phyloP scores from a whole-genome alignment of 352 stramenopile species.

The Pythium volutum region DNA sequence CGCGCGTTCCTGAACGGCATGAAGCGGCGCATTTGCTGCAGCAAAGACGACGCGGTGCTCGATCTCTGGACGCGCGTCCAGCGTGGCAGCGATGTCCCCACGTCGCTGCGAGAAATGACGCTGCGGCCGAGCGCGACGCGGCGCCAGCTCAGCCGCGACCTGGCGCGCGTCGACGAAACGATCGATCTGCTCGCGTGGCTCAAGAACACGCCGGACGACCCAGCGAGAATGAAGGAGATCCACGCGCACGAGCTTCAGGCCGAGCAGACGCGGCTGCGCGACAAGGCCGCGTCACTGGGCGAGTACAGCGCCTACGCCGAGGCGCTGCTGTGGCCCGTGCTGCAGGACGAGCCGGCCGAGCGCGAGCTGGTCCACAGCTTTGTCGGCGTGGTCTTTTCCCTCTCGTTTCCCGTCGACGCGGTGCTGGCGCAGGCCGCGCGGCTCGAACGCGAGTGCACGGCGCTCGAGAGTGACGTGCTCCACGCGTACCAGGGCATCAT shows the following conservation, averaged over 20 bases:
- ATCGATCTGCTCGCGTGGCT: slow-evolving; percentile 29
- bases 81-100: not conserved
- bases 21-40: slow-evolving; percentile 33
- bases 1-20: slow-evolving; percentile 63
- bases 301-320: slow-evolving; percentile 50
- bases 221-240: slow-evolving; percentile 9
- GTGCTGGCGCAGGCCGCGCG: slow-evolving; percentile 33
- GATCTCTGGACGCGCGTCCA: slow-evolving; percentile 21
- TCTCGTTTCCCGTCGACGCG: slow-evolving; percentile 36
- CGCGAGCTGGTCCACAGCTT: slow-evolving; percentile 48
- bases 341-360: slow-evolving; percentile 49
- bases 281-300: slow-evolving; percentile 23
- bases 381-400: slow-evolving; percentile 53
- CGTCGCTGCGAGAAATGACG: not conserved
- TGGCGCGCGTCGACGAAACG: slow-evolving; percentile 23
- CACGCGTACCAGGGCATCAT: slow-evolving; percentile 31
- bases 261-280: not conserved
- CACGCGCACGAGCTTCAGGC: slow-evolving; percentile 17
- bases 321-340: slow-evolving; percentile 42
- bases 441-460: slow-evolving; percentile 39
- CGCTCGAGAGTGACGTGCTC: slow-evolving; percentile 37
- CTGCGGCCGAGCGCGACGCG: slow-evolving; percentile 22
- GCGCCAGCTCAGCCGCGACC: slow-evolving; percentile 24
- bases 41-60: slow-evolving; percentile 24
- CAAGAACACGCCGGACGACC: slow-evolving; percentile 19